Evolutionary conservation across 305 asterid species (phyloP).

Genomic region (Solanum hybrid): DNA sequence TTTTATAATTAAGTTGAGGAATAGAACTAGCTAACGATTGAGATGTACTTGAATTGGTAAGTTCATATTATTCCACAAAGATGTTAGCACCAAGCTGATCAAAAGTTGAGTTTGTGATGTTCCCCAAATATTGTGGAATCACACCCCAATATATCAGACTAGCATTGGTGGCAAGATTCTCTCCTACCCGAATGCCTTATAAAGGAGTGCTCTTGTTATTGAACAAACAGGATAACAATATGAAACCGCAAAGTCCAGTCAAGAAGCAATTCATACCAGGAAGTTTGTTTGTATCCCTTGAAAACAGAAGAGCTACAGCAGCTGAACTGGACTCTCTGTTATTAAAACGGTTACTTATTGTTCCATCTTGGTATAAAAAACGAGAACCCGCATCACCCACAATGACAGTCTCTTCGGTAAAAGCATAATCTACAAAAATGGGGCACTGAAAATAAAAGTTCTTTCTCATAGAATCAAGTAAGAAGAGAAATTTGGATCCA

Average conservation of each 20-base stretch:
- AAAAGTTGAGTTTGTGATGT: neutral
- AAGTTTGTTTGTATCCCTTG: slow-evolving; percentile 41
- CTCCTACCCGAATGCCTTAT: neutral
- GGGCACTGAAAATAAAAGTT: neutral
- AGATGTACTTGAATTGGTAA: neutral
- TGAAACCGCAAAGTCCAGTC: neutral
- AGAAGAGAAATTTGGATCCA: neutral
- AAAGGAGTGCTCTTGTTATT: neutral
- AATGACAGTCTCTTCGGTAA: slow-evolving; percentile 51
- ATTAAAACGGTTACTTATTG: slow-evolving; percentile 3
- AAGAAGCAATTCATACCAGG: slow-evolving; percentile 32
- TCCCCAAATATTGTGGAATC: neutral
- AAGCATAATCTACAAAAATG: slow-evolving; percentile 45
- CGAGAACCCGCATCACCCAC: slow-evolving; percentile 58
- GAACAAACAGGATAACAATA: neutral
- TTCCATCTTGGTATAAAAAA: slow-evolving; percentile 32
- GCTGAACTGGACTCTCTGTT: slow-evolving; percentile 11
- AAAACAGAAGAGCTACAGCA: slow-evolving; percentile 57
- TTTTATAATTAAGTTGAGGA: neutral
- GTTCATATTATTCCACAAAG: neutral
- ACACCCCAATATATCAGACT: neutral
- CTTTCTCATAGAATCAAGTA: neutral
- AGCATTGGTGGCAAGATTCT: neutral
- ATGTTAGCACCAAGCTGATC: neutral
- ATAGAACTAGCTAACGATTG: neutral